Base-by-base conservation (phyloP, 164 flowering plant species). In the Dillenia turbinata region DNA sequence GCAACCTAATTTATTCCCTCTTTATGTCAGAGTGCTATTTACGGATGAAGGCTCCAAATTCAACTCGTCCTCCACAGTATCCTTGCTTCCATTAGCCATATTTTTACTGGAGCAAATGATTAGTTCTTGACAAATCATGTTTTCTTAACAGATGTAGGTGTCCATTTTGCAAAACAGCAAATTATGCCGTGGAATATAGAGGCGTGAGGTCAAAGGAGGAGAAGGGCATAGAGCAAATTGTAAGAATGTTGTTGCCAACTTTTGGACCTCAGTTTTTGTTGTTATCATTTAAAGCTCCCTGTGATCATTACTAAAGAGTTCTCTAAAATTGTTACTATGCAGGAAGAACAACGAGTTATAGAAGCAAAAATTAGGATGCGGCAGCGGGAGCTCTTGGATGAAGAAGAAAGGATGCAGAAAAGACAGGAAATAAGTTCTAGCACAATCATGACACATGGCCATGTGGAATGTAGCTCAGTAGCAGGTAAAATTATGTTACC, bases 301-400 rank as follows among this genome's bases (percentile, higher is more conserved):
- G 33, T 26, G 33, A 26, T 26, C 33, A 26, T 26, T 26, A 2
- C 19, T 52, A 7, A 47, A 17, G 49, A 19, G 26, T 17, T 14
- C 22, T 12, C 22, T 17, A 6, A 43, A 26, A 15, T 56, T 60
- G 15, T 65, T 47, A 26, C 13, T 52, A 40, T 60, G 47, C 62
- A 95, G 99, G 99, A 95, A 80, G 99, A 95, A 67, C 97, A 92
- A 62, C 80, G 85, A 63, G 97, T 95, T 64, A 95, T 95, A 69
- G 99, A 95, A 81, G 99, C 99, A 12, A 84, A 90, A 81, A 94
- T 94, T 67, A 80, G 97, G 71, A 94, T 91, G 80, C 77, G 85
- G 56, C 90, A 83, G 67, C 88, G 88, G 60, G 97, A 94, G 71
- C 74, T 88, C 59, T 88, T 70, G 60, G 96, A 91, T 71, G 97